Evolutionary conservation across 495 filamentous ascomycete genomes (phyloP).

Genomic region (Penicillium samsonianum): DNA sequence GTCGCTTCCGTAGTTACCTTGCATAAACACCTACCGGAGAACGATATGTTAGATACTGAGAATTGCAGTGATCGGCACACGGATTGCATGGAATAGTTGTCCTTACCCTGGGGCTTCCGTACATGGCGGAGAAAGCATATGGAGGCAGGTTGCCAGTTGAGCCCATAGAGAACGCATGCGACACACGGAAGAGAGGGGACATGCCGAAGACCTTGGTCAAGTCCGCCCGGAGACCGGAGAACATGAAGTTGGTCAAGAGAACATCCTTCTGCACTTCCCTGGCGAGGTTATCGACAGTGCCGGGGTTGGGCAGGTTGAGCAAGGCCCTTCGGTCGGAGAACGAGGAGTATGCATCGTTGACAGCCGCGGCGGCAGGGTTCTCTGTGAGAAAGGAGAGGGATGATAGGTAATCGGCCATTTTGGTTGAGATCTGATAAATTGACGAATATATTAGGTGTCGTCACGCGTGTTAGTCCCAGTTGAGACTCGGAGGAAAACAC

Average conservation of each 20-base stretch:
- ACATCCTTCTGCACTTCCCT: slow-evolving; percentile 94
- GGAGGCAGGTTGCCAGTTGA: slow-evolving; percentile 77
- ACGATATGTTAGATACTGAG: slow-evolving; percentile 1
- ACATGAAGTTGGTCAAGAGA: slow-evolving; percentile 91
- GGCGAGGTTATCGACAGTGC: slow-evolving; percentile 86
- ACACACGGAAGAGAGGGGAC: slow-evolving; percentile 92
- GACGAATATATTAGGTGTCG: slow-evolving; percentile 27
- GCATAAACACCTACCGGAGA: slow-evolving; percentile 77
- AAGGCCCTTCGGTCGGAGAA: slow-evolving; percentile 84
- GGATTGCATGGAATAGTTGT: slow-evolving; percentile 1
- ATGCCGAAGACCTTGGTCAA: slow-evolving; percentile 93
- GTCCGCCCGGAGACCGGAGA: slow-evolving; percentile 91
- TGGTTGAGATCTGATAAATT: slow-evolving; percentile 22
- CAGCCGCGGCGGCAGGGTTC: slow-evolving; percentile 66
- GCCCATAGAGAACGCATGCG: slow-evolving; percentile 94
- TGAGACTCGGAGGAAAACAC: slow-evolving; percentile 23
- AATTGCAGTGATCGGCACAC: not conserved
- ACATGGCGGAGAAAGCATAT: slow-evolving; percentile 91
- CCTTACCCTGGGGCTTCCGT: slow-evolving; percentile 86
- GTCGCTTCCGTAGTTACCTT: slow-evolving; percentile 92
- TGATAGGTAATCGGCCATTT: slow-evolving; percentile 51
- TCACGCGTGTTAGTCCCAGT: slow-evolving; percentile 27
- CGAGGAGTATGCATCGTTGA: slow-evolving; percentile 75
- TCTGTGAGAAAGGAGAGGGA: slow-evolving; percentile 67
- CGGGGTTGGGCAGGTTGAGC: slow-evolving; percentile 88